Conservation (phyloP, 1,139 yeast species). For the Kodamaea alishanica region DNA sequence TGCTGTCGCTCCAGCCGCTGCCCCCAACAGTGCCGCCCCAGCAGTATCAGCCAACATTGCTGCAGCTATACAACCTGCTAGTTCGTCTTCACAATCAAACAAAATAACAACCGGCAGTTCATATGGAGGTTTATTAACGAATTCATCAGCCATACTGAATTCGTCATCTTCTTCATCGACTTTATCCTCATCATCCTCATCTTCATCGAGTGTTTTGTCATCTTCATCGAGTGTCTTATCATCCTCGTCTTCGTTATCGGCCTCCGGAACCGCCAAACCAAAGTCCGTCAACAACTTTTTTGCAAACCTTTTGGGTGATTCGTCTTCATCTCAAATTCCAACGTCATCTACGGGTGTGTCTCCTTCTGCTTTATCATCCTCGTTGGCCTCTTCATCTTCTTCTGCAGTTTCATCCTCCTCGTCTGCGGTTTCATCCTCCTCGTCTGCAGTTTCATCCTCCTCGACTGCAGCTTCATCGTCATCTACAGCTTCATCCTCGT, state of each 20-base stretch:
- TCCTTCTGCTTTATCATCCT: not conserved
- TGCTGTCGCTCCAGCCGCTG: conserved; percentile 11
- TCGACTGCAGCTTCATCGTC: not conserved
- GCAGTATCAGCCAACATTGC: conserved; percentile 9
- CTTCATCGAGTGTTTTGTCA: conserved; percentile 2
- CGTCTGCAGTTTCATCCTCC: not conserved
- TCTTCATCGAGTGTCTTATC: conserved; percentile 7
- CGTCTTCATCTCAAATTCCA: not conserved
- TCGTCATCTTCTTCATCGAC: conserved; percentile 6
- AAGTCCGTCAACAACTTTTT: not conserved
- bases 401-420: not conserved
- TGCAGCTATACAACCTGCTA: conserved; percentile 4
- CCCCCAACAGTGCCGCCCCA: conserved; percentile 12
- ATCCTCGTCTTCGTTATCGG: conserved; percentile 4
- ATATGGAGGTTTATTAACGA: conserved; percentile 3
- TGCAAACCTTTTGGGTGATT: too few relatives aligned
- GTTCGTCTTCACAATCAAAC: conserved; percentile 2
- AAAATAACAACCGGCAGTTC: conserved; percentile 4
- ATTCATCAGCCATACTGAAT: conserved; percentile 1
- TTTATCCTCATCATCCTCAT: conserved; percentile 5
- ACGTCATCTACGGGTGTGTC: not conserved
- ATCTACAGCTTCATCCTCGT: not conserved
- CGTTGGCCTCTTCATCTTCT: not conserved
- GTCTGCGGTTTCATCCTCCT: not conserved
- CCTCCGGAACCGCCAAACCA: conserved; percentile 3